phyloP scores from a whole-genome alignment of 202 grass and related monocot genomes.

The Bolboschoenoplectus hybrid region DNA sequence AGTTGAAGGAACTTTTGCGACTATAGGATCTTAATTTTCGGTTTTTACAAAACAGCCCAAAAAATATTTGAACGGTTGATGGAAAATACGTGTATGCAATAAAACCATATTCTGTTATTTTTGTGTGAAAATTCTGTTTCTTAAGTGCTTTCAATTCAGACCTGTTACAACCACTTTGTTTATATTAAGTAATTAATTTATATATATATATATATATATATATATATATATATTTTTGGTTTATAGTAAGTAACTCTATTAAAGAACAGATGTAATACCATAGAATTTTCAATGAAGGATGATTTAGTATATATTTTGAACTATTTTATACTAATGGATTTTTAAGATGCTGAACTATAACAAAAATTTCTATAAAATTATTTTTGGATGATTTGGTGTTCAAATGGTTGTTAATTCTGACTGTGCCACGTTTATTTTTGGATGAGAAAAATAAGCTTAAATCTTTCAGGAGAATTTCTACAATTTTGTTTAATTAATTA shows the following conservation, averaged over 20 bases:
- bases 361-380: background rate
- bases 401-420: conserved; percentile 18
- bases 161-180: background rate
- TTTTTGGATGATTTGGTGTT: background rate
- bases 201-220: background rate
- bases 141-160: background rate
- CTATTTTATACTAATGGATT: background rate
- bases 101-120: background rate
- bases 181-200: background rate
- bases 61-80: background rate
- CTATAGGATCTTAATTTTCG: background rate
- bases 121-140: background rate
- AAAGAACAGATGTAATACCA: background rate
- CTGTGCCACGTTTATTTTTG: conserved; percentile 11
- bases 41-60: background rate
- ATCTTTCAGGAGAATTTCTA: background rate
- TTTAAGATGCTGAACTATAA: background rate
- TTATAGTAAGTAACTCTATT: background rate
- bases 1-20: background rate
- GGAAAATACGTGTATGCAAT: conserved; percentile 19
- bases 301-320: background rate
- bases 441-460: conserved; percentile 13
- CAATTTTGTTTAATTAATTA: background rate
- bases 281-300: background rate
- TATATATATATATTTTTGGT: background rate